phyloP scores from a whole-genome alignment of 495 filamentous ascomycete species.

The Ascodesmis nigricans region DNA sequence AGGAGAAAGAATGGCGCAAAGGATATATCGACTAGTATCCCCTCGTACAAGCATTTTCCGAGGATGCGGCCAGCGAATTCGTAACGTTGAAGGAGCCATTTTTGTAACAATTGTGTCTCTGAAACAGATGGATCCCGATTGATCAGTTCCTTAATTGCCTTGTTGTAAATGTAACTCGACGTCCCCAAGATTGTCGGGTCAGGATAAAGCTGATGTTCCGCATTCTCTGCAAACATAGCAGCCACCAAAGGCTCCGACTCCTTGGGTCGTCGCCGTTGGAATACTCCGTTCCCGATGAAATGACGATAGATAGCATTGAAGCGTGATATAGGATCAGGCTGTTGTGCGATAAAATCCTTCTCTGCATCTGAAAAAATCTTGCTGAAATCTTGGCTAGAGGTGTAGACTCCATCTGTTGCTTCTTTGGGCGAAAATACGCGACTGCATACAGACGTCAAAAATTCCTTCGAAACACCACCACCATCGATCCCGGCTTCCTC shows the following conservation, averaged over 20 bases:
- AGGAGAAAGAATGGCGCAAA: slow-evolving; percentile 94
- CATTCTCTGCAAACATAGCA: slow-evolving; percentile 60
- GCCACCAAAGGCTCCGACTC: not conserved
- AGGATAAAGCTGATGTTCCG: slow-evolving; percentile 74
- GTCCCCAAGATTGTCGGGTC: slow-evolving; percentile 61
- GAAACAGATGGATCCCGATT: not conserved
- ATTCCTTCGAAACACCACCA: slow-evolving; percentile 94
- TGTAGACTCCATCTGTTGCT: slow-evolving; percentile 25
- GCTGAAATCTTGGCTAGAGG: too few species aligned
- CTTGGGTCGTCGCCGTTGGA: slow-evolving; percentile 3
- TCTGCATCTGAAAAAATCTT: too few species aligned
- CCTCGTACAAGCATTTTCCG: slow-evolving; percentile 95
- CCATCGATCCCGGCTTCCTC: slow-evolving; percentile 90
- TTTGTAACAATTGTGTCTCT: not conserved
- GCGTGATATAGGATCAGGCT: too few species aligned
- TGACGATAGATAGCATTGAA: too few species aligned
- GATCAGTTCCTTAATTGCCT: slow-evolving; percentile 41
- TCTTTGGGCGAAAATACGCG: slow-evolving; percentile 52
- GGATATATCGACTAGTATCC: slow-evolving; percentile 78
- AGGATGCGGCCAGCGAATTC: slow-evolving; percentile 85
- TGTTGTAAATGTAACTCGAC: too few species aligned
- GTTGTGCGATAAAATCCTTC: not conserved
- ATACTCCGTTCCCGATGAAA: too few species aligned
- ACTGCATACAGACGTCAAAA: slow-evolving; percentile 70
- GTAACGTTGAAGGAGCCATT: slow-evolving; percentile 41